Conservation (phyloP, 495 filamentous ascomycete genomes). For the Oleoguttula mirabilis region DNA sequence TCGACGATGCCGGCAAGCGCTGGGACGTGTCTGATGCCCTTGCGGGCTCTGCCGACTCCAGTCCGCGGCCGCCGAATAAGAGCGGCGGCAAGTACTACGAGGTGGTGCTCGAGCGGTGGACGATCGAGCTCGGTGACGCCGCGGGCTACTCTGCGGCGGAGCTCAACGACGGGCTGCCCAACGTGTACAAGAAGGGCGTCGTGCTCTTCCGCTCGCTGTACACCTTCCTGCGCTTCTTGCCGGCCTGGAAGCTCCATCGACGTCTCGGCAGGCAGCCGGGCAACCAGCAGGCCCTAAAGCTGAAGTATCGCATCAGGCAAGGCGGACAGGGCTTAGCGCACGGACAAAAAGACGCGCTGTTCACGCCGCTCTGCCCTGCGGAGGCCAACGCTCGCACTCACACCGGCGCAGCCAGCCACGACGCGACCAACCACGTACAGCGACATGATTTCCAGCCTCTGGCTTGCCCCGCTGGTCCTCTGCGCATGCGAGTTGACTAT, state of each 20-base stretch:
- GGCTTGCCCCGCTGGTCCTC: conserved; percentile 72
- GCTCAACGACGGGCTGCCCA: conserved; percentile 60
- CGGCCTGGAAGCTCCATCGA: conserved; percentile 60
- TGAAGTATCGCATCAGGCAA: conserved; percentile 67
- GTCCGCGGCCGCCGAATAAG: conserved; percentile 36
- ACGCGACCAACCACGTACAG: not conserved
- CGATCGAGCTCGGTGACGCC: conserved; percentile 56
- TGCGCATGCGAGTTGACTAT: conserved; percentile 70
- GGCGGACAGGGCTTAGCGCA: conserved; percentile 35
- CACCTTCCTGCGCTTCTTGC: conserved; percentile 66
- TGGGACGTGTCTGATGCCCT: conserved; percentile 86
- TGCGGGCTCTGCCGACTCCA: conserved; percentile 42
- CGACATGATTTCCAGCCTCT: conserved; percentile 35
- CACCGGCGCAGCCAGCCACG: not conserved
- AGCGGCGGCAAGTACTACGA: conserved; percentile 43
- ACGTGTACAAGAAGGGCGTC: conserved; percentile 90
- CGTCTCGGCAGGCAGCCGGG: conserved; percentile 53
- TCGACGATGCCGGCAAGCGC: conserved; percentile 78
- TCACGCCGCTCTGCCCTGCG: conserved; percentile 51
- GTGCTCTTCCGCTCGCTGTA: conserved; percentile 91
- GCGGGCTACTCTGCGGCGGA: conserved; percentile 46
- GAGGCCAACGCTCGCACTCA: conserved; percentile 21
- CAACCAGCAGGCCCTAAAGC: conserved; percentile 53
- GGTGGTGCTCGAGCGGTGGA: conserved; percentile 85
- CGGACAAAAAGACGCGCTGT: conserved; percentile 51